Percentiles rank a stretch among this genome's conserved stretches.
Conservation (phyloP, 192 early-diverging fungal species). For the Kappamyces sp. region DNA sequence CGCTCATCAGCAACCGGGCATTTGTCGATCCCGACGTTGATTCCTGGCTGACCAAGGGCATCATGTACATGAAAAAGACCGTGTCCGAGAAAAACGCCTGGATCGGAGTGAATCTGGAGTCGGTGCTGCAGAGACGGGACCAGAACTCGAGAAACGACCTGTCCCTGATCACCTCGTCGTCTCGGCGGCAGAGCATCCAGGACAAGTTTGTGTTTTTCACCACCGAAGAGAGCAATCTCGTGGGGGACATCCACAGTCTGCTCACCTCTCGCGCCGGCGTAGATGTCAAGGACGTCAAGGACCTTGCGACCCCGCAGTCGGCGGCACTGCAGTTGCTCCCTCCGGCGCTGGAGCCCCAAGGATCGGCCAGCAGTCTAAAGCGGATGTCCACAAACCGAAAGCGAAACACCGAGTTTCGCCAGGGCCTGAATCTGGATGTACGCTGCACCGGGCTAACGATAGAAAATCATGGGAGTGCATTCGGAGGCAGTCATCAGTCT, state of each 20-base stretch:
- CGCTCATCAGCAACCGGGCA: conserved; percentile 26
- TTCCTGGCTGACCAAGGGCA: conserved; percentile 36
- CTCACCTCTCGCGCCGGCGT: neutral
- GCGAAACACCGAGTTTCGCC: conserved; percentile 21
- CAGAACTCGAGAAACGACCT: conserved; percentile 4
- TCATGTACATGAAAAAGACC: conserved; percentile 30
- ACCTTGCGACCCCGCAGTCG: too few species aligned
- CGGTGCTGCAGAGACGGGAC: neutral
- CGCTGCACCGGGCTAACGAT: neutral
- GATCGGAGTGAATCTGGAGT: conserved; percentile 3
- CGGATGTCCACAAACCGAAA: conserved; percentile 9
- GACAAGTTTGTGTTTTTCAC: conserved; percentile 25
- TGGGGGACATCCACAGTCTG: conserved; percentile 1
- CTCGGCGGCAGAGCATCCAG: conserved; percentile 23
- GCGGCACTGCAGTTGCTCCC: neutral
- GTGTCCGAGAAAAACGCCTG: conserved; percentile 30
- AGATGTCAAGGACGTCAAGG: neutral
- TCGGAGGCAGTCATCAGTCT: conserved; percentile 28
- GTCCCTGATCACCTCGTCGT: neutral
- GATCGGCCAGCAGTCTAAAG: too few species aligned
- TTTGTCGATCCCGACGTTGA: conserved; percentile 26
- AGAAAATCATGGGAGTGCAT: conserved; percentile 37
- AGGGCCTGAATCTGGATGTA: conserved; percentile 42
- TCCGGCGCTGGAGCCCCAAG: too few species aligned
- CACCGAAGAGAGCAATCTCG: conserved; percentile 21